Evolutionary conservation across 495 filamentous ascomycete genomes (phyloP).

Genomic region (Penicillium arizonense): DNA sequence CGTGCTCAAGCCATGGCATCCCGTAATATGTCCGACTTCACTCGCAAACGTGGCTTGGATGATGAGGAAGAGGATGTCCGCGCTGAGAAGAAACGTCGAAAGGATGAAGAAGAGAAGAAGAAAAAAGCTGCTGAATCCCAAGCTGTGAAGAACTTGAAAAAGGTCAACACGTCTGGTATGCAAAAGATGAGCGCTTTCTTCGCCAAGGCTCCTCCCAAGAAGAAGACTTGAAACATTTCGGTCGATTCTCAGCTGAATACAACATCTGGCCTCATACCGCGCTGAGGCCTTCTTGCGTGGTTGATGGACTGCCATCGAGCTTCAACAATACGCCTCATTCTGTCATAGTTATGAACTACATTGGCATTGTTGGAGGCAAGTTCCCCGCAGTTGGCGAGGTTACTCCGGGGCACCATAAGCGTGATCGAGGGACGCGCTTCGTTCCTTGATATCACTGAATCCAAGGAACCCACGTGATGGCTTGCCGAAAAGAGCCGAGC

Average conservation of each 20-base stretch:
- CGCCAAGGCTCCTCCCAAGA: conserved; percentile 57
- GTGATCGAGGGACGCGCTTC: too few species aligned
- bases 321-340: too few species aligned
- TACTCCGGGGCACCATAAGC: too few species aligned
- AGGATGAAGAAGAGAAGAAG: conserved; percentile 74
- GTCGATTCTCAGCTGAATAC: not conserved
- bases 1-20: conserved; percentile 67
- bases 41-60: conserved; percentile 63
- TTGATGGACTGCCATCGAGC: not conserved
- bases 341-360: too few species aligned
- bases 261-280: not conserved
- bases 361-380: too few species aligned
- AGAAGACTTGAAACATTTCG: conserved; percentile 29
- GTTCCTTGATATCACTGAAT: too few species aligned
- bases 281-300: not conserved
- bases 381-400: too few species aligned
- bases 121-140: conserved; percentile 69
- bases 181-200: conserved; percentile 97
- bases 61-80: conserved; percentile 63
- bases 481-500: too few species aligned
- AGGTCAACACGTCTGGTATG: conserved; percentile 90
- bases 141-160: conserved; percentile 75
- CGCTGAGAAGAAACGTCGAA: conserved; percentile 61
- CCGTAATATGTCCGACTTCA: conserved; percentile 68
- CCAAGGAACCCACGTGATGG: too few species aligned